Evolutionary conservation across 768 basidiomycete genomes (phyloP), one percentile per base, ranked within the genome.

Genomic region (Lentinula detonsa): DNA sequence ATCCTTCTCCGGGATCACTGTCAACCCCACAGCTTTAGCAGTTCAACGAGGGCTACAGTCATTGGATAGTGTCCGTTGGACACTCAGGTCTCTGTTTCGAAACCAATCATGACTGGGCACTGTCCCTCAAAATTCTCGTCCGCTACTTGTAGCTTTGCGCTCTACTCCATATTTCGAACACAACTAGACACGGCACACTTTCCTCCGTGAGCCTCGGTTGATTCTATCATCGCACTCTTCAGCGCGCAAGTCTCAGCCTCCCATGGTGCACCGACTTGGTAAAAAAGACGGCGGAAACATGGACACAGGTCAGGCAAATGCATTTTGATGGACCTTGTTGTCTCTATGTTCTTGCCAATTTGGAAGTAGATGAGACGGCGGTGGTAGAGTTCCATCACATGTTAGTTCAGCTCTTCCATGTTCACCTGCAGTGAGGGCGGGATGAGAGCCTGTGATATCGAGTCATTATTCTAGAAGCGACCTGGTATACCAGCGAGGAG

Each of bases 181-280:
- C 69, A 70, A 82, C 54, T 28, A 80, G 80, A 75, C 78, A 82
- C 68, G 78, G 72, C 62, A 35, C 57, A 34, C 68, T 72, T 68
- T 55, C 74, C 59, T 70, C 75, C 52, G 74, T 68, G 63, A 83
- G 75, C 64, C 66, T 81, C 64, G 65, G 71, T 75, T 62, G 73
- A 78, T 53, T 75, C 54, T 65, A 83, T 79, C 1, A 84, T 76
- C 63, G 72, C 67, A 71, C 62, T 66, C 73, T 81, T 81, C 70
- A 83, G 74, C 55, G 58, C 73, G 71, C 69, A 65, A 63, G 78
- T 23, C 2, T 23, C 23, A 23, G 23, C 23, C 23, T 23, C 23
- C 23, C 23, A 23, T 23, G 23, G 23, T 23, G 23, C 23, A 23
- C 23, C 23, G 23, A 23, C 23, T 1, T 23, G 23, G 23, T 23